Percentiles rank a stretch among this genome's conserved stretches.
phyloP scores from a whole-genome alignment of 768 basidiomycete genomes.

The Leccinum disarticulatum region DNA sequence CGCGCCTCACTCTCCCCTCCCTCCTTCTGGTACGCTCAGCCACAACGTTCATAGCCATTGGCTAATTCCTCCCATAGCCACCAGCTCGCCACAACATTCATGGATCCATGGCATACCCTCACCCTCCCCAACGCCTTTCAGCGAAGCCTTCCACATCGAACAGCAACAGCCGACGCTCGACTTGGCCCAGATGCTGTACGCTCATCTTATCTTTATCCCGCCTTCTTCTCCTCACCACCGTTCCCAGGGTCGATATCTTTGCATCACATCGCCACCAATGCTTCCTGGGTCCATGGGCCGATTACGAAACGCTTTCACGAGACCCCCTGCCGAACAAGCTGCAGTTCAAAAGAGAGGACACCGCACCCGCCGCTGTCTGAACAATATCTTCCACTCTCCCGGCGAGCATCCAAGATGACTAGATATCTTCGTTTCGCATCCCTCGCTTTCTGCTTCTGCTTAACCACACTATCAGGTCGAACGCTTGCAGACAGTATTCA shows the following conservation, averaged over 20 bases:
- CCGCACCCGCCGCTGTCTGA: neutral
- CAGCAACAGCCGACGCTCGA: slow-evolving; percentile 54
- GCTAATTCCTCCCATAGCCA: slow-evolving; percentile 31
- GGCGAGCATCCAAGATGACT: slow-evolving; percentile 11
- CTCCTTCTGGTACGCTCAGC: slow-evolving; percentile 46
- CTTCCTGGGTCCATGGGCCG: slow-evolving; percentile 64
- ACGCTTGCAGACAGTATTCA: slow-evolving; percentile 4
- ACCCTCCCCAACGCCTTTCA: slow-evolving; percentile 54
- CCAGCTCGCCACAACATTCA: slow-evolving; percentile 51
- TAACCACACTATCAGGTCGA: slow-evolving; percentile 1
- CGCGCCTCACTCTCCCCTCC: slow-evolving; percentile 59
- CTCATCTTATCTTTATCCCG: slow-evolving; percentile 9
- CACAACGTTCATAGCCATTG: neutral
- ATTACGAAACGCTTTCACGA: slow-evolving; percentile 58
- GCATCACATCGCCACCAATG: slow-evolving; percentile 73
- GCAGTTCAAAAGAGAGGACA: neutral
- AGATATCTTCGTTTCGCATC: slow-evolving; percentile 5
- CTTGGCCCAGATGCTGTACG: slow-evolving; percentile 66
- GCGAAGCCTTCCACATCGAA: slow-evolving; percentile 46
- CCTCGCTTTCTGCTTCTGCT: slow-evolving; percentile 13
- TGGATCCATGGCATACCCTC: slow-evolving; percentile 52
- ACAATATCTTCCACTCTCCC: neutral
- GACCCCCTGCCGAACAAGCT: slow-evolving; percentile 43
- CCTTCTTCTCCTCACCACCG: slow-evolving; percentile 4
- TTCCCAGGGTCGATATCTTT: slow-evolving; percentile 68